Evolutionary conservation across 805 yeast species (phyloP), one percentile per base, ranked within the genome.

Genomic region (Myxozyma sirexii): DNA sequence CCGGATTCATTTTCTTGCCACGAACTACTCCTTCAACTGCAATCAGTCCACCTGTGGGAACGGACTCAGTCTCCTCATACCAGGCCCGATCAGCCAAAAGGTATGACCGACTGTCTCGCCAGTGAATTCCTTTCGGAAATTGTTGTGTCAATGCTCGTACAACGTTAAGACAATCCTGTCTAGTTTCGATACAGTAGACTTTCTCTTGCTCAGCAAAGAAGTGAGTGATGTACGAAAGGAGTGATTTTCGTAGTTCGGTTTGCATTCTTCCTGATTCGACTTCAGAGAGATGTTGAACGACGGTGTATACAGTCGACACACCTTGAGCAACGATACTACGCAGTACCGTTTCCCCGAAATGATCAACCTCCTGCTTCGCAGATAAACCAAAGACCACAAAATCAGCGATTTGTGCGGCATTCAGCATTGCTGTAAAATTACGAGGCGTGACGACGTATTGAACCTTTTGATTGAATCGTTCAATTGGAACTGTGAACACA

Each of bases 101-200:
- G 75, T 91, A 94, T 6, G 97, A 93, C 70, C 99, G 80, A n/a
- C 85, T 76, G 68, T 93, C 97, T 75, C 98, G 85, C 98, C 99
- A 94, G 24, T 82, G 83, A 48, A 96, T 79, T 0, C 89, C 83
- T 70, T 85, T 86, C 27, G 99, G 99, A 68, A 86, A 83, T 74
- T 85, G 88, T 69, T 93, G 97, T 70, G 97, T 88, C 26, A 94
- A 69, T 3, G 79, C 77, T 72, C 99, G 83, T 43, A 88, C 78
- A 45, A 89, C 85, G 68, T 87, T 88, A 19, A 80, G 66, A n/a
- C 88, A 80, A 65, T 94, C 98, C 1, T 88, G 79, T 15, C 77
- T 75, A 49, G 75, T 77, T 65, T 90, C 96, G 54, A 90, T 73
- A 45, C 86, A 84, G 73, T 77, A 92, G 19, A 96, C 76, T 72